Evolutionary conservation across 768 basidiomycete species (phyloP).

Genomic region (Xerocomus potaroensis): DNA sequence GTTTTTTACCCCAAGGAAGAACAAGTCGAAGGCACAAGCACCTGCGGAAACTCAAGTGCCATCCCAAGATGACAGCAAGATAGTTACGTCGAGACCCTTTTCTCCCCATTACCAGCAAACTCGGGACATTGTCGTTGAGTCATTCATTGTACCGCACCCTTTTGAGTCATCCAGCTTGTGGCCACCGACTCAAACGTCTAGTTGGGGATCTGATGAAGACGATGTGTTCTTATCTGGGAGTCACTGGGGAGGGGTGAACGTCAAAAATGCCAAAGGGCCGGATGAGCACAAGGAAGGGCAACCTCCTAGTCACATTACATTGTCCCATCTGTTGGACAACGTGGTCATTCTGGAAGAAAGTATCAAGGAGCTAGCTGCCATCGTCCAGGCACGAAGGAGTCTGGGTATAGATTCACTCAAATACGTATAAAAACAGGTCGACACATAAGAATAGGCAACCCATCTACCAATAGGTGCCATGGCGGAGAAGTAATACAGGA

Average conservation of each 20-base stretch:
- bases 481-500: not conserved
- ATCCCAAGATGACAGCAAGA: slow-evolving; percentile 38
- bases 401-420: slow-evolving; percentile 81
- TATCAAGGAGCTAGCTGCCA: slow-evolving; percentile 87
- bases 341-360: slow-evolving; percentile 93
- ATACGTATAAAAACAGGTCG: slow-evolving; percentile 47
- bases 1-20: slow-evolving; percentile 77
- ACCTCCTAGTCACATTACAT: slow-evolving; percentile 49
- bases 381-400: slow-evolving; percentile 77
- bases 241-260: slow-evolving; percentile 39
- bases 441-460: slow-evolving; percentile 8
- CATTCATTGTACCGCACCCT: slow-evolving; percentile 60
- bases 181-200: slow-evolving; percentile 49
- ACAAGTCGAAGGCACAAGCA: slow-evolving; percentile 35
- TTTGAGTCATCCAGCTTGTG: slow-evolving; percentile 49
- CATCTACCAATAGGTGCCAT: not conserved
- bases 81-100: slow-evolving; percentile 69
- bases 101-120: slow-evolving; percentile 82
- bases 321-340: slow-evolving; percentile 87
- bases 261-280: slow-evolving; percentile 15
- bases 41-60: slow-evolving; percentile 44
- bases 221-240: slow-evolving; percentile 59
- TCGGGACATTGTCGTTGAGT: slow-evolving; percentile 62
- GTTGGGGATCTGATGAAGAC: slow-evolving; percentile 61
- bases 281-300: slow-evolving; percentile 25